Evolutionary conservation across 164 flowering plant species (phyloP).

Genomic region (Brasenia schreberi): DNA sequence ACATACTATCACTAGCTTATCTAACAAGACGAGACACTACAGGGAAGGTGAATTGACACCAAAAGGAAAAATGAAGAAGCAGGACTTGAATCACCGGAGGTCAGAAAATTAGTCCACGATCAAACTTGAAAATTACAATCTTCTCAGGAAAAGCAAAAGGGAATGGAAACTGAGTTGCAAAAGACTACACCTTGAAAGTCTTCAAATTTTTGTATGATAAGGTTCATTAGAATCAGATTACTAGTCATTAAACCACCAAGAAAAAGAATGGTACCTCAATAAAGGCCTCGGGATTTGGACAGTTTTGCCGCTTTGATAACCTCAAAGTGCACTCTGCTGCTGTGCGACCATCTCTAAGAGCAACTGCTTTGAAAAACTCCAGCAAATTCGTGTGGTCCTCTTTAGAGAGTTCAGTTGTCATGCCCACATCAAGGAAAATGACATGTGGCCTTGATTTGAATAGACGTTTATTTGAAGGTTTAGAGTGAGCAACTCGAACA

Average conservation of each 20-base stretch:
- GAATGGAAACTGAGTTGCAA: too few species aligned
- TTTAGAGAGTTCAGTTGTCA: conserved; percentile 16
- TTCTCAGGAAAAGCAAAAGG: too few species aligned
- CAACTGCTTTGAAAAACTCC: conserved; percentile 17
- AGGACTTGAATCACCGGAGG: too few species aligned
- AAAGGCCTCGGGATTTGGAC: conserved; percentile 16
- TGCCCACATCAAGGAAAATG: conserved; percentile 18
- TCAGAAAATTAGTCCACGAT: too few species aligned
- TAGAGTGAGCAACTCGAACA: conserved; percentile 35
- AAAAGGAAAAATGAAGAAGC: too few species aligned
- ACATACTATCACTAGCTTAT: too few species aligned
- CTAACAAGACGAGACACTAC: too few species aligned
- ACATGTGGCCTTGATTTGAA: conserved; percentile 16
- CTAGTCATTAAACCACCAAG: background rate
- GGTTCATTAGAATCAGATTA: background rate
- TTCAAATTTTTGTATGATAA: too few species aligned
- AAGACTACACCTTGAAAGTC: too few species aligned
- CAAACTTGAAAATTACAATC: too few species aligned
- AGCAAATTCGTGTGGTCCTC: conserved; percentile 13
- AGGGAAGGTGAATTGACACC: too few species aligned
- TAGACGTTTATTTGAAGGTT: conserved; percentile 8
- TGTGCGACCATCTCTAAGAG: conserved; percentile 14
- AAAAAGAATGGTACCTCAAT: conserved; percentile 8
- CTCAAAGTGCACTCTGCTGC: conserved; percentile 15
- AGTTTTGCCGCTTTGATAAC: conserved; percentile 14